A percentile compares a stretch with the other conserved stretches of the same genome.
Conservation (phyloP, 1,139 yeast species). For the Debaryomyces nepalensis region DNA sequence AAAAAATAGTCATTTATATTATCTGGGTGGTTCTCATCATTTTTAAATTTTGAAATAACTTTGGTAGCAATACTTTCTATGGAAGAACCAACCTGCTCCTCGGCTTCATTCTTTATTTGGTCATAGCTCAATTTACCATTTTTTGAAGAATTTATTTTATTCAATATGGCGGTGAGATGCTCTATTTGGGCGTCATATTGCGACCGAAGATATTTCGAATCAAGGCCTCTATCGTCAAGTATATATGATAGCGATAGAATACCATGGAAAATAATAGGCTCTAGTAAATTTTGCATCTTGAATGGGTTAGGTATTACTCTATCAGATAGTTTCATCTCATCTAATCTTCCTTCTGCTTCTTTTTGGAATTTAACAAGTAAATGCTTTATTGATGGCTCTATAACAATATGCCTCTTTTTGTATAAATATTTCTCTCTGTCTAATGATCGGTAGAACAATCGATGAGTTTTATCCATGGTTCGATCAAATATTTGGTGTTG, state of each 20-base stretch:
- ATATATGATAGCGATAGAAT: conserved; percentile 12
- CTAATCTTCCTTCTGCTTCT: conserved; percentile 16
- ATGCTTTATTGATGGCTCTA: conserved; percentile 32
- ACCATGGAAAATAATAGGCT: conserved; percentile 16
- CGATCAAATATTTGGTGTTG: conserved; percentile 13
- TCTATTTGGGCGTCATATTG: conserved; percentile 8
- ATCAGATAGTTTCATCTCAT: conserved; percentile 12
- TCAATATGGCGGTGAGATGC: conserved; percentile 9
- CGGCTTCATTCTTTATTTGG: conserved; percentile 3
- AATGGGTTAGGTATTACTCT: conserved; percentile 11
- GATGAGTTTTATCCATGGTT: conserved; percentile 32
- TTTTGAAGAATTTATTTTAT: conserved; percentile 1
- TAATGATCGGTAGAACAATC: conserved; percentile 27
- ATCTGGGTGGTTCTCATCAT: not conserved
- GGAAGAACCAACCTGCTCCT: conserved; percentile 2
- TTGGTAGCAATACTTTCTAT: conserved; percentile 1
- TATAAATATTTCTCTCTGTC: conserved; percentile 26
- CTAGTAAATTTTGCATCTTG: conserved; percentile 12
- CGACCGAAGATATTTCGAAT: conserved; percentile 3
- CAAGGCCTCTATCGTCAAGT: not conserved
- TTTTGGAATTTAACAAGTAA: conserved; percentile 32
- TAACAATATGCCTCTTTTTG: conserved; percentile 18
- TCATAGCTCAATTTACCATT: not conserved
- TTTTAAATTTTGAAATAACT: not conserved
- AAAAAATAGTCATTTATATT: not conserved